Base-by-base conservation (phyloP, 202 grass and related monocot species). In the Tripidium arundinaceum region DNA sequence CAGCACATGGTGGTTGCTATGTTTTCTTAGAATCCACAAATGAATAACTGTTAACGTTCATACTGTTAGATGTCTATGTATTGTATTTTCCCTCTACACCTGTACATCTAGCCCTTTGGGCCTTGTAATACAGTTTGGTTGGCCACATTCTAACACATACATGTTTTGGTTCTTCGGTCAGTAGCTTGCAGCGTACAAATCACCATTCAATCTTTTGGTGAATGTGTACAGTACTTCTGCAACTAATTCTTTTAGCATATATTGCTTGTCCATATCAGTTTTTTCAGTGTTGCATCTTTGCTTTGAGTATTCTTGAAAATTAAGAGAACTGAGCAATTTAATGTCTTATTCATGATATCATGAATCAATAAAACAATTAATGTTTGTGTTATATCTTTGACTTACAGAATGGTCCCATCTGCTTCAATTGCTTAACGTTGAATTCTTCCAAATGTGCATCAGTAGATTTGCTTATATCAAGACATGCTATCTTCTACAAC, bases 401-500 rank as follows among this genome's bases (percentile, higher is more conserved):
- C 85, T 75, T 88, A 83, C 91, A 93, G 88, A 82, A 31, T 81
- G 50, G 54, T 67, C 7, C 72, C 38, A 52, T 81, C 14, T 90
- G 85, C 80, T 90, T 88, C 59, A 81, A 74, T 81, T 88, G 80
- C 72, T 70, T 88, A 67, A 82, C 88, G 50, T 45, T 86, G 77
- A 76, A 81, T 78, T 74, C 83, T 54, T 81, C 80, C 26, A 82
- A 73, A 81, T 70, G 66, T 77, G 61, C 86, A 34, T 29, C 62
- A 84, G 50, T 68, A 31, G 83, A 87, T 67, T 76, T 77, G 62
- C 34, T 83, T 61, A 88, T 93, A 83, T 19, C 74, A 76, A 90
- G 91, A 78, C 57, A 73, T 4, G 27, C 13, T 79, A 70, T 88
- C 34, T 90, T 93, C 46, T 90, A 90, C 64, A 90, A 84, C 78